Evolutionary conservation across 495 filamentous ascomycete species (phyloP), one percentile per base, ranked within the genome.

Genomic region (Trichoderma erinaceum): DNA sequence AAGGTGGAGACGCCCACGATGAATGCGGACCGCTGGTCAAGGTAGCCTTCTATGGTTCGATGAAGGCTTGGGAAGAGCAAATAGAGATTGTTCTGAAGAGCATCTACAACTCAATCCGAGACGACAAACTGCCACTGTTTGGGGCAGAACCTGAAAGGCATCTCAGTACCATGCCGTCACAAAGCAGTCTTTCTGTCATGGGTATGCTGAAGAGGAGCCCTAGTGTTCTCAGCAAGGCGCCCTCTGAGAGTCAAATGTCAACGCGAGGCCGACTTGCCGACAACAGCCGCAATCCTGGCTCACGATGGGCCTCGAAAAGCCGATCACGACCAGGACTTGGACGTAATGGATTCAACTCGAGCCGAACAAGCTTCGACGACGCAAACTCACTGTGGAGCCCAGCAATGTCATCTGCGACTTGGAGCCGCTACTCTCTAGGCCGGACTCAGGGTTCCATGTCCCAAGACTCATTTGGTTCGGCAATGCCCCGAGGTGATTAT

Each of bases 341-440:
- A 71, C 89, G 90, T 56, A 95, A 90, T 4, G 90, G 89, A 32
- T 83, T 96, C 70, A 92, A 88, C n/a, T 97, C 95, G 2, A 97
- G 93, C 72, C 84, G 94, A 23, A 97, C 94, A 8, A 97, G 92
- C 76, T 83, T 98, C 63, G 95, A 99, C 68, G 95, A 98, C 71
- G 87, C 89, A 66, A 91, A 88, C 50, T 96, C 93, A 4, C 82
- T 97, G 32, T 98, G 92, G 90, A 97, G 90, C 69, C 96, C 95
- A 12, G 90, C 92, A 21, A 88, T 86, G 2, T 65, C 63, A 10
- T 85, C 84, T 13, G 81, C 79, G 8, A 95, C 90, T 0, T 98
- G 95, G 96, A 98, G 95, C 80, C 96, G 91, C 73, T 91, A 95
- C 69, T 96, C 92, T 2, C 81, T 96, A 68, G 91, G 93, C 52